Conservation (phyloP, 2,329 filamentous ascomycete genomes). For the Diatrype stigma region DNA sequence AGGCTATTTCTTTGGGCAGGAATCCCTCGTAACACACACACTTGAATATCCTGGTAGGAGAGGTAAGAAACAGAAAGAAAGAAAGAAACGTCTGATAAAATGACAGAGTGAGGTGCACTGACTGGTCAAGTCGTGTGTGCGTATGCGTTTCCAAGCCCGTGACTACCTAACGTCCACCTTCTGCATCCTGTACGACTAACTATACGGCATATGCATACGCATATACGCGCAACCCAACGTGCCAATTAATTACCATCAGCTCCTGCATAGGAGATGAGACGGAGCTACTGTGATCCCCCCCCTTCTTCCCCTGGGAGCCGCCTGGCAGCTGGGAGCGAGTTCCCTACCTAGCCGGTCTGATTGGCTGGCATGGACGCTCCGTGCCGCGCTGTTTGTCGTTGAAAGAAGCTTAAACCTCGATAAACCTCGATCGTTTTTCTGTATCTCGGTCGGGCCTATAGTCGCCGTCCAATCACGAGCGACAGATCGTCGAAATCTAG, state of each 20-base stretch:
- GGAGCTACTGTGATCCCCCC: neutral
- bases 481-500: neutral
- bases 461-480: neutral
- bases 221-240: neutral
- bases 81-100: too few relatives aligned
- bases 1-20: neutral
- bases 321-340: too few relatives aligned
- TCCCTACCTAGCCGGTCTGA: neutral
- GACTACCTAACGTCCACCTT: too few relatives aligned
- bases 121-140: too few relatives aligned
- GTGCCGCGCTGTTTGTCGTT: neutral
- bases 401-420: neutral
- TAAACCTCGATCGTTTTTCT: neutral
- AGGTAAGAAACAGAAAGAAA: too few relatives aligned
- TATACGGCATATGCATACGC: neutral
- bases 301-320: neutral
- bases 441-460: neutral
- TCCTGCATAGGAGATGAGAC: neutral
- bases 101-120: too few relatives aligned
- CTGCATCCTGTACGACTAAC: too few relatives aligned
- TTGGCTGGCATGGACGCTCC: neutral
- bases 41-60: too few relatives aligned
- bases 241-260: neutral
- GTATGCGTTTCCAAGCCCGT: too few relatives aligned
- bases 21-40: neutral